Percentiles rank a stretch among this genome's conserved stretches.
phyloP scores from a whole-genome alignment of 148 eudicot genomes.

The Cornus controversa region DNA sequence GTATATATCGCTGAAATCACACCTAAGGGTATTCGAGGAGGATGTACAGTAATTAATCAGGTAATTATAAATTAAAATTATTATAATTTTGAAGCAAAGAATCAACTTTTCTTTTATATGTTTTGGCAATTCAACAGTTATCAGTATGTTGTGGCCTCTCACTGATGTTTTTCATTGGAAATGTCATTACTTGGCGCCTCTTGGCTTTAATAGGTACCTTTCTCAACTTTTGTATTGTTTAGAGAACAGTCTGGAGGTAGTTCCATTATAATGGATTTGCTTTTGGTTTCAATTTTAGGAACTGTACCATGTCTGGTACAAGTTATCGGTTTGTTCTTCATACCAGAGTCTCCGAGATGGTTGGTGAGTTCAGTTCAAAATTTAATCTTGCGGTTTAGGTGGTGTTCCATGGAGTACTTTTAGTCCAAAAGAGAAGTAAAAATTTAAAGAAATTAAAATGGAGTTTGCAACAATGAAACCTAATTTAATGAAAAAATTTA shows the following conservation, averaged over 20 bases:
- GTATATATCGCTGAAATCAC: constrained; percentile 58
- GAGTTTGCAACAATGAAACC: too few species aligned
- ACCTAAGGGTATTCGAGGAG: constrained; percentile 61
- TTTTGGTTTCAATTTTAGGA: background rate
- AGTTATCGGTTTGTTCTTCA: constrained; percentile 6
- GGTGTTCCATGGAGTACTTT: background rate
- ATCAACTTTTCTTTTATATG: background rate
- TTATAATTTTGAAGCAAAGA: background rate
- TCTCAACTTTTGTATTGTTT: background rate
- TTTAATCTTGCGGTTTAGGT: background rate
- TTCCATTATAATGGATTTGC: background rate
- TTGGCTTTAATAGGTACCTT: constrained; percentile 35
- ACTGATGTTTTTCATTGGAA: constrained; percentile 36
- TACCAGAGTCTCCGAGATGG: constrained; percentile 23
- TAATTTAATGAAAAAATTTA: too few species aligned
- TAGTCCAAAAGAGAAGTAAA: background rate
- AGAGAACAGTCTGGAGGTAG: background rate
- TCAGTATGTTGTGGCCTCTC: constrained; percentile 28
- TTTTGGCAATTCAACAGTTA: constrained; percentile 21
- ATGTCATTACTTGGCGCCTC: constrained; percentile 33
- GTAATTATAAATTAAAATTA: constrained; percentile 7
- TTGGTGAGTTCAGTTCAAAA: constrained; percentile 7
- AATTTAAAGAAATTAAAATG: too few species aligned
- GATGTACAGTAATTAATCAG: constrained; percentile 21
- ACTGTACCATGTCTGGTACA: constrained; percentile 3